Percentiles rank a stretch among this genome's conserved stretches.
These are phyloP conservation scores for Aureobasidium sp. DNA, from an alignment of 2,329 filamentous ascomycete species.

Conservation along the genomic window DNA sequence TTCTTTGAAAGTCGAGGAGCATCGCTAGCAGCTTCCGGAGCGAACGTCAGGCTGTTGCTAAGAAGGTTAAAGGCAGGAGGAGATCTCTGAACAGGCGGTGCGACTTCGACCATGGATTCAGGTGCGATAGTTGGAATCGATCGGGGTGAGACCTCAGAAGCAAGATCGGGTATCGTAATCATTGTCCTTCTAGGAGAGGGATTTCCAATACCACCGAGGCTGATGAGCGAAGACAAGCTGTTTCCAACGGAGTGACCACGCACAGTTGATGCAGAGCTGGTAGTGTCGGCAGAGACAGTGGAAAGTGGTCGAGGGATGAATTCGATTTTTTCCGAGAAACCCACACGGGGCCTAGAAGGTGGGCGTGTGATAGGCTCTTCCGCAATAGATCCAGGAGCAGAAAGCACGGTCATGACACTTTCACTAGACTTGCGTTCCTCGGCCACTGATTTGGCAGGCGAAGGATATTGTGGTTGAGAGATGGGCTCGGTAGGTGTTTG, in stretches of 20 bases:
- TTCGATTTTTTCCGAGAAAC: conserved; percentile 76
- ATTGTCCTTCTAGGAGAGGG: conserved; percentile 12
- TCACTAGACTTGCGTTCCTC: neutral
- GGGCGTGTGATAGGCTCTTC: conserved; percentile 22
- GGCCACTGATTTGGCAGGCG: conserved; percentile 3
- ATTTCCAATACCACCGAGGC: conserved; percentile 32
- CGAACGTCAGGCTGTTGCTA: neutral
- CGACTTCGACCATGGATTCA: neutral
- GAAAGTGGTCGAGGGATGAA: conserved; percentile 78
- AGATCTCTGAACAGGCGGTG: neutral
- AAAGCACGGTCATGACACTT: neutral
- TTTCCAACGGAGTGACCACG: conserved; percentile 67
- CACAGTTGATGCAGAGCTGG: conserved; percentile 63
- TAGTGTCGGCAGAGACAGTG: conserved; percentile 74
- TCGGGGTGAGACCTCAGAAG: conserved; percentile 31
- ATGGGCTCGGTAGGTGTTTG: neutral
- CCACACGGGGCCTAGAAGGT: conserved; percentile 57
- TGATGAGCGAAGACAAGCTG: conserved; percentile 71
- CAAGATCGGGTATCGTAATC: conserved; percentile 30
- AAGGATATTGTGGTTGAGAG: neutral
- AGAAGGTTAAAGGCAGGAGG: neutral
- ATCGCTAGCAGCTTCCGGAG: neutral
- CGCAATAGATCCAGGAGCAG: neutral
- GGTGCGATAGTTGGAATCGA: neutral
- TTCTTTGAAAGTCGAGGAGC: conserved; percentile 34